Evolutionary conservation across 176 grass and related monocot genomes (phyloP).

Genomic region (Tuctoria greenei): DNA sequence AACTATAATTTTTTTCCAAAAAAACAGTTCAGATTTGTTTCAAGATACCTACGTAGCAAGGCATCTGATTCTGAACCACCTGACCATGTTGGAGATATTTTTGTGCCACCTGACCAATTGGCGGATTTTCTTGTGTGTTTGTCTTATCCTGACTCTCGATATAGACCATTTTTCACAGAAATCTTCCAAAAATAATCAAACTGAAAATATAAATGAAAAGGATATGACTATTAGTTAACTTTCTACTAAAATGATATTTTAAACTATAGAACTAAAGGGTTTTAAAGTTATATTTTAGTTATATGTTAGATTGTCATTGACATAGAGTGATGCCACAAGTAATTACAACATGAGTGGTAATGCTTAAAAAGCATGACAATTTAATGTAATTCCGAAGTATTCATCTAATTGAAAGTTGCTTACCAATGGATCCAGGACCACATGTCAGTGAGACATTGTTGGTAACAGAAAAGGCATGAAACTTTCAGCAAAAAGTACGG

Average conservation of each 20-base stretch:
- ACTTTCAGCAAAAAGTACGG: too few species aligned
- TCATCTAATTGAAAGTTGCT: background rate
- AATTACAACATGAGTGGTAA: background rate
- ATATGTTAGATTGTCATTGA: background rate
- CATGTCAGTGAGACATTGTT: background rate
- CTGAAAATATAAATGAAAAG: conserved; percentile 41
- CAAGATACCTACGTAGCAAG: background rate
- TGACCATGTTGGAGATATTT: conserved; percentile 40
- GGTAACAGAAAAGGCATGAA: too few species aligned
- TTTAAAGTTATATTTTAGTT: too few species aligned
- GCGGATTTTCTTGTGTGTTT: conserved; percentile 55
- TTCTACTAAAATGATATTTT: background rate
- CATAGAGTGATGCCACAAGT: background rate
- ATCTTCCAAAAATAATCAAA: conserved; percentile 84
- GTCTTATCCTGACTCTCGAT: conserved; percentile 48
- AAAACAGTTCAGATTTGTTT: background rate
- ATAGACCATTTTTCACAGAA: conserved; percentile 85
- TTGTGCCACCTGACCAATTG: too few species aligned
- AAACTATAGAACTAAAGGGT: background rate
- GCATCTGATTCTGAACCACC: conserved; percentile 58
- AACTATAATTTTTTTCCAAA: background rate
- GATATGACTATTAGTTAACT: background rate
- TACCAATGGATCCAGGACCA: background rate
- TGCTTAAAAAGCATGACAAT: background rate
- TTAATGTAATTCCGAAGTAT: background rate